A percentile compares a stretch with the other conserved stretches of the same genome.
Conservation (phyloP, 805 yeast genomes). For the Priceomyces castillae region DNA sequence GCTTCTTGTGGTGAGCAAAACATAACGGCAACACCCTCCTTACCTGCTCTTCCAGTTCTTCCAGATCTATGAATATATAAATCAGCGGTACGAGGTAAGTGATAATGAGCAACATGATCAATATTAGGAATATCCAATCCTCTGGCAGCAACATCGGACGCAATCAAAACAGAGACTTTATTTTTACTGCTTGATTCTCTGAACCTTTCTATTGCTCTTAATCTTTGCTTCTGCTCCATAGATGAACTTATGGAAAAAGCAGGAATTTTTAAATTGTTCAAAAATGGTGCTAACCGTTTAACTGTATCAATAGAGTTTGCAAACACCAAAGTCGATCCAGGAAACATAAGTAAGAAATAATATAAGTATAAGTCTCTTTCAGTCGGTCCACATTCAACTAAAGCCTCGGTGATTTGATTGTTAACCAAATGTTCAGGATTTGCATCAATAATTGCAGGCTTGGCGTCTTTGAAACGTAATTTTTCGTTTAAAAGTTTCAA, state of each 20-base stretch:
- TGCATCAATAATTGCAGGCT: conserved; percentile 75
- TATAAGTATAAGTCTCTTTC: conserved; percentile 90
- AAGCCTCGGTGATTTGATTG: conserved; percentile 71
- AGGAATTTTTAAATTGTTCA: conserved; percentile 66
- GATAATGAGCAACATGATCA: conserved; percentile 93
- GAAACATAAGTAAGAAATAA: conserved; percentile 80
- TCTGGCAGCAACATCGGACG: conserved; percentile 98
- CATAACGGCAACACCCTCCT: conserved; percentile 92
- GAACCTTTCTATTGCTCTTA: conserved; percentile 81
- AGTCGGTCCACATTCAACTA: conserved; percentile 85
- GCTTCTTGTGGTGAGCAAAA: conserved; percentile 93
- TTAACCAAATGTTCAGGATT: conserved; percentile 84
- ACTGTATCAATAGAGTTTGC: conserved; percentile 96
- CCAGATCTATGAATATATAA: conserved; percentile 95
- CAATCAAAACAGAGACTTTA: conserved; percentile 68
- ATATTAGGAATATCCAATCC: conserved; percentile 91
- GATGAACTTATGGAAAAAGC: conserved; percentile 84
- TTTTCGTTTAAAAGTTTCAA: conserved; percentile 63
- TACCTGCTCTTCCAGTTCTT: conserved; percentile 96
- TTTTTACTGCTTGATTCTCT: conserved; percentile 46
- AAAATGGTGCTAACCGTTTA: conserved; percentile 73
- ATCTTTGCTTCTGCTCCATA: conserved; percentile 92
- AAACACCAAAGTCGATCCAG: conserved; percentile 87
- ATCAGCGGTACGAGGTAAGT: conserved; percentile 91
- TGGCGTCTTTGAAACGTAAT: conserved; percentile 62